phyloP scores from a whole-genome alignment of 495 filamentous ascomycete species.

The Neurospora hispaniola region DNA sequence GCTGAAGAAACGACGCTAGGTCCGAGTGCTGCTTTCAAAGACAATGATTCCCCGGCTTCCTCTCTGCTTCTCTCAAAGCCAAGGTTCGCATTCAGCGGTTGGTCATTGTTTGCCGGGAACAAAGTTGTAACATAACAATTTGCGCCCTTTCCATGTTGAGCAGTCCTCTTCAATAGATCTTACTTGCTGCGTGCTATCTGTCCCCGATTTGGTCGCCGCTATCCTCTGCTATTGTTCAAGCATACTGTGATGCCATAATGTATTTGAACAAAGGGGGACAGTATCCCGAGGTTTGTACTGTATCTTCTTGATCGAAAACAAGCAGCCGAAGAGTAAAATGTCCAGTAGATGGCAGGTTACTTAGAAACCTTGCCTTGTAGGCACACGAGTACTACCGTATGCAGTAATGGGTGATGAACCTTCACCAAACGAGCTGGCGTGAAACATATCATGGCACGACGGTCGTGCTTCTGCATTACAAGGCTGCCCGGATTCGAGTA shows the following conservation, averaged over 20 bases:
- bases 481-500: background rate
- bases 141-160: background rate
- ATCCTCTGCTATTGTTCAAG: background rate
- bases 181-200: background rate
- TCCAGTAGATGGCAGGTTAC: background rate
- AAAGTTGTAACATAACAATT: background rate
- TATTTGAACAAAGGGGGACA: background rate
- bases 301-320: background rate
- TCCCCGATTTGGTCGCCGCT: background rate
- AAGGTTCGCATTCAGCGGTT: background rate
- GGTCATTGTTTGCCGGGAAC: background rate
- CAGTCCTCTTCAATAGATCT: background rate
- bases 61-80: background rate
- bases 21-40: background rate
- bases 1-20: background rate
- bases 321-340: background rate
- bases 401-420: background rate
- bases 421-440: background rate
- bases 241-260: background rate
- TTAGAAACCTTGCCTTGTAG: background rate
- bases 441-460: background rate
- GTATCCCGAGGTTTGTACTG: background rate
- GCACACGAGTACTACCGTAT: background rate
- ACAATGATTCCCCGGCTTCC: background rate
- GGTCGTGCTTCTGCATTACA: background rate